Percentiles rank a stretch among this genome's conserved stretches.
phyloP scores from a whole-genome alignment of 2,329 filamentous ascomycete species.

The Paraconiothyrium sp. region DNA sequence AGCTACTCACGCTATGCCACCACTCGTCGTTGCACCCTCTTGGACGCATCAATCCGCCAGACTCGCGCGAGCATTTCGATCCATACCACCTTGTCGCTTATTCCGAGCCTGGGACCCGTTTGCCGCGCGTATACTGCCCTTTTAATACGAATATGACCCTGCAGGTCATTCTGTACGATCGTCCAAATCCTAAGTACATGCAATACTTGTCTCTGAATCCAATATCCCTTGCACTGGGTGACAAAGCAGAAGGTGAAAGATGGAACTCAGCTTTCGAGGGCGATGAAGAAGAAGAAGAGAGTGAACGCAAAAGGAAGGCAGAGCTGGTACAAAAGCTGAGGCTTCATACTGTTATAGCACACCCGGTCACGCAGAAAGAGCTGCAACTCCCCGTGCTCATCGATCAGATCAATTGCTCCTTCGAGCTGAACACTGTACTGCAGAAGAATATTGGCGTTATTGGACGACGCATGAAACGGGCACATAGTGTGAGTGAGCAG shows the following conservation, averaged over 20 bases:
- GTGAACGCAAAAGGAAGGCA: conserved; percentile 68
- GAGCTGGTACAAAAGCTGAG: conserved; percentile 85
- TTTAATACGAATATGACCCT: conserved; percentile 73
- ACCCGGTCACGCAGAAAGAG: conserved; percentile 82
- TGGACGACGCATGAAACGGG: conserved; percentile 80
- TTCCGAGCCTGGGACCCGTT: conserved; percentile 58
- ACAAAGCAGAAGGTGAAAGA: conserved; percentile 61
- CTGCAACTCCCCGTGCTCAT: conserved; percentile 81
- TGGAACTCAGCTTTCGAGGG: conserved; percentile 57
- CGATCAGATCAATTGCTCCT: conserved; percentile 95
- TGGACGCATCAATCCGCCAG: conserved; percentile 76
- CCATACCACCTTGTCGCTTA: conserved; percentile 74
- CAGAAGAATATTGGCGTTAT: conserved; percentile 91
- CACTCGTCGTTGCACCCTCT: conserved; percentile 85
- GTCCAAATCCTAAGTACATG: conserved; percentile 87
- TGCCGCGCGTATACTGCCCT: conserved; percentile 78
- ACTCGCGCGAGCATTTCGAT: conserved; percentile 64
- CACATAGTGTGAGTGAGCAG: conserved; percentile 90
- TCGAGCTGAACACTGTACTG: conserved; percentile 84
- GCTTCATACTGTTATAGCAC: conserved; percentile 83
- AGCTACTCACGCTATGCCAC: conserved; percentile 86
- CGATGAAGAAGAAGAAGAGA: conserved; percentile 76
- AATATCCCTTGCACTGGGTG: conserved; percentile 82
- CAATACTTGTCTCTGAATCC: conserved; percentile 94
- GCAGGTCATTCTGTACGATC: conserved; percentile 88